These are phyloP conservation scores for Cicer chorassanicum DNA, from an alignment of 306 rosid genomes.

Conservation along the genomic window DNA sequence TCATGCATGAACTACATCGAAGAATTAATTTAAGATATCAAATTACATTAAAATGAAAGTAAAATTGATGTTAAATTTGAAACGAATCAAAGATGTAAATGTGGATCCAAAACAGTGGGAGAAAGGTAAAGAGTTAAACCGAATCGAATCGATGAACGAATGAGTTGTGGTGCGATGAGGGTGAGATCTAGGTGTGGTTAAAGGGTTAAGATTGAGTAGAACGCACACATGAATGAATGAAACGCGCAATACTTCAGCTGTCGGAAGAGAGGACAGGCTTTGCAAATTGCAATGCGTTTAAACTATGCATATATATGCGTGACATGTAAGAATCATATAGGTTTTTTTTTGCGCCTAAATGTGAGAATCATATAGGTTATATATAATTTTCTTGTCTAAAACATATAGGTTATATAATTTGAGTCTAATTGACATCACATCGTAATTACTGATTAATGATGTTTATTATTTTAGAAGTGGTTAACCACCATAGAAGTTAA, in stretches of 20 bases:
- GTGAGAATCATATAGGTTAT: too few species aligned
- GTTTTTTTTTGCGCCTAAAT: background rate
- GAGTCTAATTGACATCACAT: too few species aligned
- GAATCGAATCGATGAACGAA: constrained; percentile 37
- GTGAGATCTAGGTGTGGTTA: constrained; percentile 57
- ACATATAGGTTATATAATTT: too few species aligned
- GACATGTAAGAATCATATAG: background rate
- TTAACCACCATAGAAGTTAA: too few species aligned
- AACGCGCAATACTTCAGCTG: constrained; percentile 41
- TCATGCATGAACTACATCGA: constrained; percentile 35
- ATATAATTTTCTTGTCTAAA: too few species aligned
- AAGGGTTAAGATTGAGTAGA: constrained; percentile 49
- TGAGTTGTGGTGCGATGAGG: constrained; percentile 37
- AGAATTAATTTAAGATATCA: background rate
- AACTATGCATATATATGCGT: background rate
- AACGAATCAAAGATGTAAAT: constrained; percentile 34
- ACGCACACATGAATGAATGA: background rate
- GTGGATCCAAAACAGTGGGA: constrained; percentile 37
- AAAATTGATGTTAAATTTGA: constrained; percentile 1
- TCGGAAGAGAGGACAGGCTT: background rate
- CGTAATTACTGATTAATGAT: too few species aligned
- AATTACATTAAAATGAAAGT: background rate
- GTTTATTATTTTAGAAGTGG: too few species aligned
- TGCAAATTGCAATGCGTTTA: constrained; percentile 6
- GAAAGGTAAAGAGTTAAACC: constrained; percentile 42